A percentile compares a stretch with the other conserved stretches of the same genome.
These are phyloP conservation scores for Pythium biforme DNA, from an alignment of 352 stramenopile species.

Conservation along the genomic window DNA sequence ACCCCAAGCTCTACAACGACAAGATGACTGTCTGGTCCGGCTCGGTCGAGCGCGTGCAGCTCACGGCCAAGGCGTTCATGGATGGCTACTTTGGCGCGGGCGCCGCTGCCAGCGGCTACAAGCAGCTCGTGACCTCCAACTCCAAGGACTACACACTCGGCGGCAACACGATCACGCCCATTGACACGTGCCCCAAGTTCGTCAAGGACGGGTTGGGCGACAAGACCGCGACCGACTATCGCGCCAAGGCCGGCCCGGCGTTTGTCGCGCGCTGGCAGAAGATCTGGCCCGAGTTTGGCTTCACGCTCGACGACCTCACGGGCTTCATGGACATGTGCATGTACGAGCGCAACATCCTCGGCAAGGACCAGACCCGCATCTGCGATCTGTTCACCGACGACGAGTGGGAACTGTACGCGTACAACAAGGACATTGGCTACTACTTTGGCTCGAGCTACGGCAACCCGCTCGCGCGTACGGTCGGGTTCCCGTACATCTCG, in stretches of 20 bases:
- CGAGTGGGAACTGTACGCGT: conserved; percentile 51
- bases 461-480: conserved; percentile 40
- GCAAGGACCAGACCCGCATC: conserved; percentile 41
- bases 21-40: conserved; percentile 45
- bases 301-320: conserved; percentile 34
- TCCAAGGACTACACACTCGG: conserved; percentile 39
- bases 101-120: conserved; percentile 29
- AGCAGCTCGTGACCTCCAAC: conserved; percentile 37
- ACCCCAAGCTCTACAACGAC: conserved; percentile 38
- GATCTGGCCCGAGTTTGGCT: conserved; percentile 40
- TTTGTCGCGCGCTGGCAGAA: conserved; percentile 30
- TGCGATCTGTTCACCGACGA: conserved; percentile 54
- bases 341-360: conserved; percentile 51
- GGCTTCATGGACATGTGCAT: conserved; percentile 60
- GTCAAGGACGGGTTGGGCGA: conserved; percentile 33
- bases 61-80: conserved; percentile 52
- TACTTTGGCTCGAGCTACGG: conserved; percentile 54
- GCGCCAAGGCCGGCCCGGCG: conserved; percentile 9
- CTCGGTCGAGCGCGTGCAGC: conserved; percentile 50
- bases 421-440: conserved; percentile 56
- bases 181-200: conserved; percentile 52
- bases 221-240: conserved; percentile 10
- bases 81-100: conserved; percentile 40
- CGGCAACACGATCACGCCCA: conserved; percentile 51
- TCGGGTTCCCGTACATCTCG: conserved; percentile 42